Conservation (phyloP, 2,329 filamentous ascomycete genomes). For the Pseudogymnoascus sp. region DNA sequence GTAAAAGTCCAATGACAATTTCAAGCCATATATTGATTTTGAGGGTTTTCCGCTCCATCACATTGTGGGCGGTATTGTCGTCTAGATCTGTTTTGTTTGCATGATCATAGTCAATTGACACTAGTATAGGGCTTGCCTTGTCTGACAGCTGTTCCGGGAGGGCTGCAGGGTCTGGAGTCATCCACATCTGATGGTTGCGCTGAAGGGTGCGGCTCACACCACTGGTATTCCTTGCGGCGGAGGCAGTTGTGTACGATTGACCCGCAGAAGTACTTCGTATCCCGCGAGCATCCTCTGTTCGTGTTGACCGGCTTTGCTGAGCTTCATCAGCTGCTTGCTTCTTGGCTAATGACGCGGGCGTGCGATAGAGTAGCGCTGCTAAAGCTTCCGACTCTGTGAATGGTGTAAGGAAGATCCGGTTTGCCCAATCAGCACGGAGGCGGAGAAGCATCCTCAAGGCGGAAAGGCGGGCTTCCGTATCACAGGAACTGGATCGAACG, state of each 20-base stretch:
- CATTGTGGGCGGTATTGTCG: constrained; percentile 11
- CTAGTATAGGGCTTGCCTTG: constrained; percentile 28
- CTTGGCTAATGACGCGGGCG: constrained; percentile 43
- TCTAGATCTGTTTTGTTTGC: constrained; percentile 6
- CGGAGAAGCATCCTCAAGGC: constrained; percentile 76
- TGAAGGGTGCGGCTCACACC: constrained; percentile 25
- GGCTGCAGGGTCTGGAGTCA: constrained; percentile 49
- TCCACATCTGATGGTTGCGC: constrained; percentile 50
- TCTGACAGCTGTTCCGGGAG: constrained; percentile 40
- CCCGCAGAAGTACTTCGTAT: constrained; percentile 29
- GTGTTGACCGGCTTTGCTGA: constrained; percentile 30
- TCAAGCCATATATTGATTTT: constrained; percentile 59
- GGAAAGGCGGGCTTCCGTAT: constrained; percentile 63
- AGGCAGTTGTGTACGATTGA: constrained; percentile 25
- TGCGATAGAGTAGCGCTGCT: constrained; percentile 65
- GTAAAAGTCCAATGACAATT: constrained; percentile 64
- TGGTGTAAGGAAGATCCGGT: constrained; percentile 65
- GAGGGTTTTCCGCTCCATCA: constrained; percentile 13
- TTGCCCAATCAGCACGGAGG: constrained; percentile 73
- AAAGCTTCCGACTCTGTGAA: constrained; percentile 67
- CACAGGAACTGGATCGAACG: constrained; percentile 51
- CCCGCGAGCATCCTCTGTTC: constrained; percentile 32
- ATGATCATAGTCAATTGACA: constrained; percentile 18
- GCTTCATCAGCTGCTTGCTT: constrained; percentile 37
- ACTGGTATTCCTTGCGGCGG: constrained; percentile 27